Percentiles rank a stretch among this genome's conserved stretches.
phyloP scores from a whole-genome alignment of 2,329 filamentous ascomycete species.

The Neonectria magnoliae region DNA sequence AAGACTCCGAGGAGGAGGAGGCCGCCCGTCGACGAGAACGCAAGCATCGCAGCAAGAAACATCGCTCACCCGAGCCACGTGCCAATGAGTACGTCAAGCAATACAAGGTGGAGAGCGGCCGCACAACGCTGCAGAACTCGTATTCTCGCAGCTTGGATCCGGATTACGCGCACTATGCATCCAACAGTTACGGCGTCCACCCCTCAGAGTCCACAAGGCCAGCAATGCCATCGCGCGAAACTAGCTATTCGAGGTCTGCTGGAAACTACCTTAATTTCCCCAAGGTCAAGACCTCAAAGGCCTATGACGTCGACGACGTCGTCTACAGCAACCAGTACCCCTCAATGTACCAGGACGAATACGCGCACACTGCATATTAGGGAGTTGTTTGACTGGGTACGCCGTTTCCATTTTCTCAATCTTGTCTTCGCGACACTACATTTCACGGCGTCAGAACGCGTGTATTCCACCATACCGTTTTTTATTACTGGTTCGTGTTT shows the following conservation, averaged over 20 bases:
- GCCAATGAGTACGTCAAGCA: slow-evolving; percentile 39
- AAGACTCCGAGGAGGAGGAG: slow-evolving; percentile 50
- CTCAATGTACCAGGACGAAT: slow-evolving; percentile 41
- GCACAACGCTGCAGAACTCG: slow-evolving; percentile 41
- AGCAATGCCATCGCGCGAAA: slow-evolving; percentile 44
- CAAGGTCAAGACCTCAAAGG: slow-evolving; percentile 50
- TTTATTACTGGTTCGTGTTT: slow-evolving; percentile 25
- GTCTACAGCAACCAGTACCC: slow-evolving; percentile 44
- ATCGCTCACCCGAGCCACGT: slow-evolving; percentile 46
- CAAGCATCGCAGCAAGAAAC: slow-evolving; percentile 51
- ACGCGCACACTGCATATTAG: slow-evolving; percentile 22
- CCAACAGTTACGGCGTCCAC: slow-evolving; percentile 29
- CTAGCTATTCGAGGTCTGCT: slow-evolving; percentile 43
- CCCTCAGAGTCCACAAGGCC: slow-evolving; percentile 42
- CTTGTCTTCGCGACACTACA: slow-evolving; percentile 31
- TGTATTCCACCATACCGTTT: slow-evolving; percentile 40
- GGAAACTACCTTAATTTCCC: slow-evolving; percentile 33
- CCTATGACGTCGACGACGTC: slow-evolving; percentile 45
- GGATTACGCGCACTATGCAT: slow-evolving; percentile 39
- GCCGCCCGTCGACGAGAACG: slow-evolving; percentile 38
- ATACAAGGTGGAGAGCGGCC: slow-evolving; percentile 45
- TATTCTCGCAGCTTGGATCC: slow-evolving; percentile 44
- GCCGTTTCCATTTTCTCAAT: background rate
- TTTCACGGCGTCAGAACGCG: slow-evolving; percentile 41
- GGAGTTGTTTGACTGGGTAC: background rate